Evolutionary conservation across 176 grass and related monocot species (phyloP), one percentile per base, ranked within the genome.

Genomic region (Oryza rufipogon): DNA sequence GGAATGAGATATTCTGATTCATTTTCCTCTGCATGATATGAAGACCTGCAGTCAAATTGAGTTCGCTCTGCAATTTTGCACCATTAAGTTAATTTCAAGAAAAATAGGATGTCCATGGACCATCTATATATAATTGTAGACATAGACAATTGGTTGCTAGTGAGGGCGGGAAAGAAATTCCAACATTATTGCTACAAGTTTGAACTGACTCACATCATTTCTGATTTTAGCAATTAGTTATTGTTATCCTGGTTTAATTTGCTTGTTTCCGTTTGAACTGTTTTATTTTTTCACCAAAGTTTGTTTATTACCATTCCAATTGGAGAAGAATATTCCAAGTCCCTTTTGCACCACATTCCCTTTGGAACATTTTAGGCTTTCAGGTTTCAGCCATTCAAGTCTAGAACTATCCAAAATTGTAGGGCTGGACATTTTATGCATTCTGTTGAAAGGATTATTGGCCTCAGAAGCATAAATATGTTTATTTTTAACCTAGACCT

Each of bases 171-270:
- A 25, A 69, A 26, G 34, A 23, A 38, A n/a, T 4, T 1, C 0
- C 0, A 1, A 16, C 17, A 34, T 74, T 74, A 60, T 19, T 58
- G 32, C 34, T 71, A 8, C 0, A 25, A 66, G 13, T 19, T 70
- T 12, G 4, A 49, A 2, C 4, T 26, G 16, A 9, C 61, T 76
- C 38, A 0, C 4, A 12, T 77, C 23, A 9, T 44, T 64, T 71
- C 11, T 76, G 20, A 85, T 69, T 69, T 71, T 70, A 70, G 5
- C 16, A 56, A 51, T 14, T 60, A 26, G 4, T 80, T n/a, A 64
- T 15, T 49, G 66, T 2, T 10, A 60, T 81, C 14, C 4, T 60
- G 6, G 28, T 33, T 73, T 64, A 41, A 54, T 45, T 73, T 33
- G 1, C 69, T 28, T 49, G 3, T 30, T 45, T 4, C 7, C 16